Evolutionary conservation across 1,284 basidiomycete genomes (phyloP).

Genomic region (Ceratobasidium theobromae): DNA sequence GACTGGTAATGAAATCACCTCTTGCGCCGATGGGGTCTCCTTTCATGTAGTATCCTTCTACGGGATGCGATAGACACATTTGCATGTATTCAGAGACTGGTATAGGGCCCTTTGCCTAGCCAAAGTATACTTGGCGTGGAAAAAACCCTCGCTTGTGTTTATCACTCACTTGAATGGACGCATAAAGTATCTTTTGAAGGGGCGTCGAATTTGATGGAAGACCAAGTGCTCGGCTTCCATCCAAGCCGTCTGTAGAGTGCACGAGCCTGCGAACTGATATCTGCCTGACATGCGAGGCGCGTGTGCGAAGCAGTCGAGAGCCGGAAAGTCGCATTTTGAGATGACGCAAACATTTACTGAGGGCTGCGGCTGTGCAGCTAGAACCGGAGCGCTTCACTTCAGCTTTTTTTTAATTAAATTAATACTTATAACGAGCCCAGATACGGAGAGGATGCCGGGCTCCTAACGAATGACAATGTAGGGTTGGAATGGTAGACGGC

Average conservation of each 20-base stretch:
- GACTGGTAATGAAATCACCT: constrained; percentile 96
- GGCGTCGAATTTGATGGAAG: constrained; percentile 41
- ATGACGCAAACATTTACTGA: too few relatives aligned
- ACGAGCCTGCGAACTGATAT: background rate
- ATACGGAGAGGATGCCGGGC: too few relatives aligned
- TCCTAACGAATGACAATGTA: too few relatives aligned
- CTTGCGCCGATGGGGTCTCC: constrained; percentile 78
- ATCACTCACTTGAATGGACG: constrained; percentile 61
- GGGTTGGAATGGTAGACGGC: too few relatives aligned
- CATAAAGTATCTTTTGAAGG: constrained; percentile 65
- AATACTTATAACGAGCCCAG: too few relatives aligned
- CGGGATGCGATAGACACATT: constrained; percentile 83
- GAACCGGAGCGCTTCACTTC: too few relatives aligned
- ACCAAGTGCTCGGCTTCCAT: background rate
- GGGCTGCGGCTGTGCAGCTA: too few relatives aligned
- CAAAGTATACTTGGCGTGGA: constrained; percentile 13
- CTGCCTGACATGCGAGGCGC: background rate
- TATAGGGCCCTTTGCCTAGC: constrained; percentile 81
- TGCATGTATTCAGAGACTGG: constrained; percentile 87
- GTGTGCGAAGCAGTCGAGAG: background rate
- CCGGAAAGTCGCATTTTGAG: background rate
- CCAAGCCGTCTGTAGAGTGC: background rate
- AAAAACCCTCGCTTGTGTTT: background rate
- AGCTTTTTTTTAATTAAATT: too few relatives aligned
- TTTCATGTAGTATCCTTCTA: constrained; percentile 87